Conservation (phyloP, 1,139 yeast genomes). For the Yamadazyma pseudoaaseri region DNA sequence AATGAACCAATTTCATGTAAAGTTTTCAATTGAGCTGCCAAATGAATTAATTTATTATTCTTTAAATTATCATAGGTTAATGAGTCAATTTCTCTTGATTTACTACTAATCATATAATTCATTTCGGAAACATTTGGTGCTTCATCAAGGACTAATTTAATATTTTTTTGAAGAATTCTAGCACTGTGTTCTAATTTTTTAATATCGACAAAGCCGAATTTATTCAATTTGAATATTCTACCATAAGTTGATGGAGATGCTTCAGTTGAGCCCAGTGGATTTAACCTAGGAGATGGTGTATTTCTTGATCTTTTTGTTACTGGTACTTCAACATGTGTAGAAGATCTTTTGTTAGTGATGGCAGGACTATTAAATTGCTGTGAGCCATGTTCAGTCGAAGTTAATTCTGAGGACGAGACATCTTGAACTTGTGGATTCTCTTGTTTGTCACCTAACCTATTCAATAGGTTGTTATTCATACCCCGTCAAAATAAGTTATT, state of each 20-base stretch:
- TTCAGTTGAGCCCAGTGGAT: no score
- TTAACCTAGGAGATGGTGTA: no score
- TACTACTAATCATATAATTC: constrained; percentile 24
- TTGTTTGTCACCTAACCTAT: no score
- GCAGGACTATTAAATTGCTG: no score
- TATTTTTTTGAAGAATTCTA: constrained; percentile 47
- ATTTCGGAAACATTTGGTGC: constrained; percentile 53
- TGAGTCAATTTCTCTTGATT: constrained; percentile 24
- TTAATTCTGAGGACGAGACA: no score
- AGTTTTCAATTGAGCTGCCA: constrained; percentile 61
- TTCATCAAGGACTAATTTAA: constrained; percentile 49
- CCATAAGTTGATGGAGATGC: no score
- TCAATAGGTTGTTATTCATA: background rate
- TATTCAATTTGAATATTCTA: background rate
- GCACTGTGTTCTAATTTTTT: constrained; percentile 43
- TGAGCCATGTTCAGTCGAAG: no score
- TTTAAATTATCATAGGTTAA: constrained; percentile 48
- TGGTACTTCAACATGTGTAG: no score
- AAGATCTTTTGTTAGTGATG: no score
- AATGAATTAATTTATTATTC: constrained; percentile 51
- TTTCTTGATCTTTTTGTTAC: no score
- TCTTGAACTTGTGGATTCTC: no score
- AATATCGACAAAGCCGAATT: constrained; percentile 36
- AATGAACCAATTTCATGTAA: constrained; percentile 48
- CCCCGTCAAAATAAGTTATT: background rate